phyloP scores from a whole-genome alignment of 352 stramenopile genomes.

The Phytophthora idaei region DNA sequence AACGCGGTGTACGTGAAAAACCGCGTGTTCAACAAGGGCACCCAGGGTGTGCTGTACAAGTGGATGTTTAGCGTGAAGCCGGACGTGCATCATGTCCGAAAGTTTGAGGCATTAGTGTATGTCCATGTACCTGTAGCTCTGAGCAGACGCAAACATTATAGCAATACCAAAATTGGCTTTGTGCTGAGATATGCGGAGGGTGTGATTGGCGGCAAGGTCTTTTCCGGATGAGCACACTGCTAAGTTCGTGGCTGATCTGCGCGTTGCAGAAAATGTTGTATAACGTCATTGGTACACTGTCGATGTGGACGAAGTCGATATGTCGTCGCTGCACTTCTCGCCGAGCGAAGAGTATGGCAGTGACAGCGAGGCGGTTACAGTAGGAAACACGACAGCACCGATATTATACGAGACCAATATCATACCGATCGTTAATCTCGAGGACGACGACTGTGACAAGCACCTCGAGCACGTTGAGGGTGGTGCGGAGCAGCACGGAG shows the following conservation, averaged over 20 bases:
- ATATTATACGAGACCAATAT: too few relatives aligned
- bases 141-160: background rate
- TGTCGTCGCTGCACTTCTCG: background rate
- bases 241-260: background rate
- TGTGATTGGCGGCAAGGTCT: background rate
- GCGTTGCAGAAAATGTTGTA: background rate
- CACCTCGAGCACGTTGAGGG: too few relatives aligned
- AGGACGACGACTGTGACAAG: conserved; percentile 22
- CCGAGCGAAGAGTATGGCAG: too few relatives aligned
- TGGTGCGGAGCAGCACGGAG: too few relatives aligned
- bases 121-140: background rate
- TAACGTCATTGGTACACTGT: background rate
- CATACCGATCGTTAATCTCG: conserved; percentile 1
- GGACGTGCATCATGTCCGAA: background rate
- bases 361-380: too few relatives aligned
- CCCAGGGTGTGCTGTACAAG: background rate
- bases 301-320: background rate
- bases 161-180: background rate
- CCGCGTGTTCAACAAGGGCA: background rate
- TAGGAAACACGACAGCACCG: too few relatives aligned
- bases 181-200: background rate
- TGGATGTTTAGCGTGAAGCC: background rate
- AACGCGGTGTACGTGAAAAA: background rate
- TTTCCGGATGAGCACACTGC: background rate
- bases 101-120: background rate